A percentile compares a stretch with the other conserved stretches of the same genome.
Evolutionary conservation across 768 basidiomycete species (phyloP).

Genomic region (Cyathus striatus): DNA sequence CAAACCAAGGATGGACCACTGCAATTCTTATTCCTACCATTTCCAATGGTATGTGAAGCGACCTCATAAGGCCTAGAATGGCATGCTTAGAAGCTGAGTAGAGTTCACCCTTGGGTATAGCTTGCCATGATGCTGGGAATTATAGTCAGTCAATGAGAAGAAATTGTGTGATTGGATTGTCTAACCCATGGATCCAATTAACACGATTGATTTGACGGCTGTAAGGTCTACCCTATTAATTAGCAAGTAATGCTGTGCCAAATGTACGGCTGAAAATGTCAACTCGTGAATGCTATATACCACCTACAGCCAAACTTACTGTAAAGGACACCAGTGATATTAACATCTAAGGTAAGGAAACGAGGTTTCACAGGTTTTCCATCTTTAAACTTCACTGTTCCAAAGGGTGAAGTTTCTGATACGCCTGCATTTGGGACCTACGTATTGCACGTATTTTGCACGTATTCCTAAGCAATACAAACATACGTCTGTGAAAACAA

Average conservation of each 20-base stretch:
- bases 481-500: slow-evolving; percentile 1
- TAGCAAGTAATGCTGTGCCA: slow-evolving; percentile 47
- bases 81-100: slow-evolving; percentile 54
- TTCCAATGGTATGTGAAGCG: slow-evolving; percentile 31
- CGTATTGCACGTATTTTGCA: no score
- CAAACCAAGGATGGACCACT: slow-evolving; percentile 50
- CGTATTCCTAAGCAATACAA: slow-evolving; percentile 1
- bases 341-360: slow-evolving; percentile 42
- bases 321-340: slow-evolving; percentile 42
- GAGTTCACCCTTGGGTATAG: slow-evolving; percentile 35
- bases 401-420: slow-evolving; percentile 26
- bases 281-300: not conserved
- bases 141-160: not conserved
- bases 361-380: slow-evolving; percentile 41
- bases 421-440: slow-evolving; percentile 50
- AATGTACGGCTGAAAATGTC: slow-evolving; percentile 33
- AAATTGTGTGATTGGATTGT: not conserved
- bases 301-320: no score
- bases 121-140: slow-evolving; percentile 42
- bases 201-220: slow-evolving; percentile 45
- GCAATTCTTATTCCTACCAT: slow-evolving; percentile 35
- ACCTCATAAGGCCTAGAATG: slow-evolving; percentile 47
- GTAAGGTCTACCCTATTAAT: slow-evolving; percentile 25
- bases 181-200: slow-evolving; percentile 53
- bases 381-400: slow-evolving; percentile 21